phyloP scores from a whole-genome alignment of 306 rosid species.

The Mucuna pruriens region DNA sequence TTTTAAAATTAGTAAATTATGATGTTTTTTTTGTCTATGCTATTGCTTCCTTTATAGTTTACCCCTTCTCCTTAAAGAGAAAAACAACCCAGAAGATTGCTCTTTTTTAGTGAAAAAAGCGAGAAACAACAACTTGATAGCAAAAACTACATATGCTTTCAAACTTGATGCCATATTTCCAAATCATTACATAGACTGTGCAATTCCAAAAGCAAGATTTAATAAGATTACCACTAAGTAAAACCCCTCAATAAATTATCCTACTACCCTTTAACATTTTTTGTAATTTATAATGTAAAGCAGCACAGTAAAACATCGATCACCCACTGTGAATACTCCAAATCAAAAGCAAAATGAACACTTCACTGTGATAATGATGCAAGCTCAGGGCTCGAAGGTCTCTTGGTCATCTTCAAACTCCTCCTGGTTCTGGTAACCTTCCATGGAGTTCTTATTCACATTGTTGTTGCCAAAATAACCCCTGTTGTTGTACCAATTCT shows the following conservation, averaged over 20 bases:
- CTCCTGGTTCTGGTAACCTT: conserved; percentile 65
- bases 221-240: conserved; percentile 5
- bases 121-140: conserved; percentile 30
- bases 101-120: background rate
- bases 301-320: conserved; percentile 43
- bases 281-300: conserved; percentile 36
- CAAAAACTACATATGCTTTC: conserved; percentile 38
- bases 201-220: conserved; percentile 44
- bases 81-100: background rate
- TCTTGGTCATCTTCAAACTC: conserved; percentile 59
- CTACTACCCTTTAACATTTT: background rate
- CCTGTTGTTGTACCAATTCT: conserved; percentile 53
- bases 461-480: conserved; percentile 57
- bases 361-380: conserved; percentile 36
- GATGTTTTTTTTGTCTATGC: background rate
- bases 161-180: conserved; percentile 30
- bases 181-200: conserved; percentile 41
- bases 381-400: conserved; percentile 67
- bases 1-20: background rate
- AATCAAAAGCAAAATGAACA: conserved; percentile 36
- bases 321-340: conserved; percentile 17
- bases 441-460: conserved; percentile 51
- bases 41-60: too few species aligned
- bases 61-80: background rate
- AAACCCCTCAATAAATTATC: conserved; percentile 38